Percentiles rank a stretch among this genome's conserved stretches.
Conservation (phyloP, 306 rosid species). For the Begonia loranthoides region DNA sequence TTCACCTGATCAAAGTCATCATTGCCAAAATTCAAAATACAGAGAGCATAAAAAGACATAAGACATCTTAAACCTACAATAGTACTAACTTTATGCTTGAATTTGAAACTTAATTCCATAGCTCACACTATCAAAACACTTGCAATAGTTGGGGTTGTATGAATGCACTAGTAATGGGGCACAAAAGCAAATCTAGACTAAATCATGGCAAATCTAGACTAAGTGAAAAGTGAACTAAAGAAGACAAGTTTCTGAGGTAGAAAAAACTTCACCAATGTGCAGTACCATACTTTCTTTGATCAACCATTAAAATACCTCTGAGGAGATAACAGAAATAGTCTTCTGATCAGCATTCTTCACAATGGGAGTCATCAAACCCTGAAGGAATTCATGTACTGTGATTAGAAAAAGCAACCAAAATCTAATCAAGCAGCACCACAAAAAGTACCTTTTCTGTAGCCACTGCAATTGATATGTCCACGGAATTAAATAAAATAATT, state of each 20-base stretch:
- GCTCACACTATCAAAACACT: too few species aligned
- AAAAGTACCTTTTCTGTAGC: constrained; percentile 84
- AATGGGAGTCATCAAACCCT: constrained; percentile 98
- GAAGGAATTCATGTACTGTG: constrained; percentile 17
- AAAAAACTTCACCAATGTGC: neutral
- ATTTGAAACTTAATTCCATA: too few species aligned
- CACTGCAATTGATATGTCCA: constrained; percentile 95
- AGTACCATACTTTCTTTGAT: neutral
- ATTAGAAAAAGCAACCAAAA: constrained; percentile 12
- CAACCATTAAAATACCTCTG: constrained; percentile 40
- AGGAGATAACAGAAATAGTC: constrained; percentile 69
- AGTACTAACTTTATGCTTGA: neutral
- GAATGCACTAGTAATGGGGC: too few species aligned
- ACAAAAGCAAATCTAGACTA: too few species aligned
- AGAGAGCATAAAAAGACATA: constrained; percentile 2
- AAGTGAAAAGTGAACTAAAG: constrained; percentile 2
- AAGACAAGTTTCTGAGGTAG: constrained; percentile 5
- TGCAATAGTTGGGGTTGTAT: too few species aligned
- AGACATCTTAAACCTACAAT: neutral
- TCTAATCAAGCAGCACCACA: constrained; percentile 10
- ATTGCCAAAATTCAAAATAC: neutral
- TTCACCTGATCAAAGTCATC: constrained; percentile 41
- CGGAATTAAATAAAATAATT: constrained; percentile 32
- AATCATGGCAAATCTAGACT: too few species aligned
- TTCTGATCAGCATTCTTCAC: constrained; percentile 88